Percentiles rank a stretch among this genome's conserved stretches.
Evolutionary conservation across 345 rosid genomes (phyloP).

Genomic region (Iberis pinnata): DNA sequence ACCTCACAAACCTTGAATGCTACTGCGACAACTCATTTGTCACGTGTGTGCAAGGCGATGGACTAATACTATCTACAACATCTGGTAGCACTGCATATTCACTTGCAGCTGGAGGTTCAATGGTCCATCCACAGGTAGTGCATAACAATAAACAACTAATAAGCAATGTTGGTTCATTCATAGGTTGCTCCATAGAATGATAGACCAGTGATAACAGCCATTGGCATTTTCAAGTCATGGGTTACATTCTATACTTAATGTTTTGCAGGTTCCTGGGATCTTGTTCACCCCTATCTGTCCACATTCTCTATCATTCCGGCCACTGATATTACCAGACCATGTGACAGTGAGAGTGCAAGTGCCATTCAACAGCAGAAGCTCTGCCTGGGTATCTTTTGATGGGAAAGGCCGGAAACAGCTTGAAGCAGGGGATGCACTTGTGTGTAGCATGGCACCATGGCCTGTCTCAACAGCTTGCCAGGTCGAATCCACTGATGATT

Average conservation of each 20-base stretch:
- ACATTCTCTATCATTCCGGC: conserved; percentile 91
- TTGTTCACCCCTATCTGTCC: conserved; percentile 98
- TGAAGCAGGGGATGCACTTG: conserved; percentile 81
- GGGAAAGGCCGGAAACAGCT: conserved; percentile 86
- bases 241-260: conserved; percentile 7
- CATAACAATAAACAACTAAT: no score
- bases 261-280: conserved; percentile 88
- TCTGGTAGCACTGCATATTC: conserved; percentile 99
- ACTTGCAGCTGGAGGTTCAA: conserved; percentile 97
- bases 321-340: conserved; percentile 89
- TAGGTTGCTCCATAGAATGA: no score
- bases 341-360: conserved; percentile 83
- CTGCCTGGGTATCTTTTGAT: conserved; percentile 95
- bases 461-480: conserved; percentile 95
- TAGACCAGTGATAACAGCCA: background rate
- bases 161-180: background rate
- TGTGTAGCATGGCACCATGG: conserved; percentile 97
- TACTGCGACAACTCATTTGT: conserved; percentile 88
- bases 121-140: conserved; percentile 98
- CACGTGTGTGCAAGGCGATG: conserved; percentile 97
- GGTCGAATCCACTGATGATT: conserved; percentile 75
- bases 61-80: conserved; percentile 86
- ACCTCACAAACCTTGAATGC: conserved; percentile 93
- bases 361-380: conserved; percentile 82
- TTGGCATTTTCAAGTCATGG: background rate